A percentile compares a stretch with the other conserved stretches of the same genome.
phyloP scores from a whole-genome alignment of 202 grass and related monocot genomes.

The Miscanthus sacchariflorus region DNA sequence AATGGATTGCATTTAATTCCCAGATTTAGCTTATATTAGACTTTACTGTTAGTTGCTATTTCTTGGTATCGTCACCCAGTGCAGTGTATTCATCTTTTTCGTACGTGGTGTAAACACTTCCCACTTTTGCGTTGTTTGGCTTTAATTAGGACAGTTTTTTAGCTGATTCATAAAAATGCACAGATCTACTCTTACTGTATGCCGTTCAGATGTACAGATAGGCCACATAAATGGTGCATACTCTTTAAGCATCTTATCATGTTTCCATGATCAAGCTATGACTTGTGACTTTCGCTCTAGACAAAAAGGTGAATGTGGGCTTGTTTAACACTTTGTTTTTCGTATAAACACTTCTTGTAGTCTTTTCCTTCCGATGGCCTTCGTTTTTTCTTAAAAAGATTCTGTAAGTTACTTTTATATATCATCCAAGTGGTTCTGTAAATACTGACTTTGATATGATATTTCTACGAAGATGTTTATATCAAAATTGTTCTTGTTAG shows the following conservation, averaged over 20 bases:
- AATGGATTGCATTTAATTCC: slow-evolving; percentile 29
- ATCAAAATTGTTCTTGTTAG: slow-evolving; percentile 21
- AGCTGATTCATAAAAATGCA: slow-evolving; percentile 48
- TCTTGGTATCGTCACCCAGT: slow-evolving; percentile 27
- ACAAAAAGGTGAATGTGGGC: slow-evolving; percentile 16
- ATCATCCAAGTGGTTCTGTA: neutral
- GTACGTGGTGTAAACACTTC: slow-evolving; percentile 17
- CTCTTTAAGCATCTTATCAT: slow-evolving; percentile 38
- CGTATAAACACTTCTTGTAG: neutral
- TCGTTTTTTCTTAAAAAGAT: neutral
- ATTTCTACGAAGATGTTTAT: neutral
- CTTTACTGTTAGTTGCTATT: slow-evolving; percentile 38
- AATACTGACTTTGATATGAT: neutral
- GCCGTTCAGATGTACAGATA: slow-evolving; percentile 28
- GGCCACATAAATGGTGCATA: slow-evolving; percentile 37
- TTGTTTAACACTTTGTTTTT: slow-evolving; percentile 14
- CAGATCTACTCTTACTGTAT: slow-evolving; percentile 48
- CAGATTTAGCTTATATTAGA: slow-evolving; percentile 21
- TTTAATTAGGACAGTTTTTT: slow-evolving; percentile 52
- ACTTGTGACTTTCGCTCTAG: neutral
- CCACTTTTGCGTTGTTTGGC: neutral
- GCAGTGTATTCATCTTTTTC: slow-evolving; percentile 3
- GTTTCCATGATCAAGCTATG: slow-evolving; percentile 28
- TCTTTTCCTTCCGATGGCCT: neutral
- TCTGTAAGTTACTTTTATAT: neutral